Base-by-base conservation (phyloP, 257 asterid species). In the Fraxinus americana region DNA sequence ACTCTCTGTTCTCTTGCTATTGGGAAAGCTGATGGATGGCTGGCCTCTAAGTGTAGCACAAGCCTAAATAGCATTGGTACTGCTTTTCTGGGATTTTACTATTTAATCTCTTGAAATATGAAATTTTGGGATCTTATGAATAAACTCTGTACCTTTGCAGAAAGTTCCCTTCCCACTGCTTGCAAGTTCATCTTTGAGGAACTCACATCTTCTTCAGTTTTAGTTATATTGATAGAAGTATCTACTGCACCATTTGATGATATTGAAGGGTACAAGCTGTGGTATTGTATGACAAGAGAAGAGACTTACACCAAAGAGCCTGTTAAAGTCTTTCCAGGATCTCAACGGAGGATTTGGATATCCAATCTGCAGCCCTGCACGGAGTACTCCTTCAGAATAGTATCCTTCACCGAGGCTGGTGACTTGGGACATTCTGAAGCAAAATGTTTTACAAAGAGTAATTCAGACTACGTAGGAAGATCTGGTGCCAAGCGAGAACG, bases 341-440 rank as follows among this genome's bases (percentile, higher is more conserved):
- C 86, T 74, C 92, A 88, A 79, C 80, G 93, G 85, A 89, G 97
- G 79, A 83, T 93, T 75, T 85, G 88, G 80, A 86, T 93, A 85
- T 83, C 98, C 17, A 93, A 85, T 82, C 87, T 93, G 82, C 97
- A 83, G 83, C 94, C 98, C 50, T 90, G 94, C 86, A 90, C 88
- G 0, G 96, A 93, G 78, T 93, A 91, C 68, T 88, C 96, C 57
- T 89, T 93, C 77, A 85, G 92, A 75, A 85, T 93, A 34, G 86
- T 88, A 48, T 93, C 98, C 70, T 90, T 87, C 68, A 83, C 87
- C 0, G 94, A 90, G 50, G 75, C 74, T 39, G 89, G 91, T 73
- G 96, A 90, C 83, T 85, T 87, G 61, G 94, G 96, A 59, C 98
- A 90, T 85, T 93, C 97, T 16, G 97, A 91, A 86, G 89, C 91